Evolutionary conservation across 805 yeast species (phyloP).

Genomic region (Barnettozyma vustinii): DNA sequence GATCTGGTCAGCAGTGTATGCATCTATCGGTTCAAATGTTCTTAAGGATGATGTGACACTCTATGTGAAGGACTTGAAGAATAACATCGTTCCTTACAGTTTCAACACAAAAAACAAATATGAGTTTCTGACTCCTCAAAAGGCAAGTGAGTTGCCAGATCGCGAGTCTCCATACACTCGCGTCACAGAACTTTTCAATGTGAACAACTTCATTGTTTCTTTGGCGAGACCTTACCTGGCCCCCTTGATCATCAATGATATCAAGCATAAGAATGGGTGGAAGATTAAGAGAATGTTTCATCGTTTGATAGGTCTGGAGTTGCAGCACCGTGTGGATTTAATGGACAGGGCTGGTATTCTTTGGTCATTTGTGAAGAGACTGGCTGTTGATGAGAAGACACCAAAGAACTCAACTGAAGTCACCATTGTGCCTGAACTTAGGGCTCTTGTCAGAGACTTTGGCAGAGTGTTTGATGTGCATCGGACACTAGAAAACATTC

Average conservation of each 20-base stretch:
- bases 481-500: conserved; percentile 76
- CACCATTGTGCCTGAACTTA: conserved; percentile 83
- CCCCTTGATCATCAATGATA: conserved; percentile 78
- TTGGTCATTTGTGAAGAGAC: conserved; percentile 61
- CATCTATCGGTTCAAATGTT: conserved; percentile 74
- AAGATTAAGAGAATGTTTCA: conserved; percentile 32
- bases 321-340: conserved; percentile 78
- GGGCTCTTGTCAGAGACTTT: conserved; percentile 41
- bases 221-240: conserved; percentile 92
- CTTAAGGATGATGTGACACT: conserved; percentile 48
- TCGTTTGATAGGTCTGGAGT: conserved; percentile 52
- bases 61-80: conserved; percentile 57
- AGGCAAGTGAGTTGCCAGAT: conserved; percentile 37
- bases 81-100: conserved; percentile 49
- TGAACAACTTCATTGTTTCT: conserved; percentile 87
- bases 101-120: conserved; percentile 30
- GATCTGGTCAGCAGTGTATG: conserved; percentile 84
- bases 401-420: conserved; percentile 78
- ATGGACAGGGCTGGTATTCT: conserved; percentile 74
- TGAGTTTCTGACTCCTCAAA: conserved; percentile 39
- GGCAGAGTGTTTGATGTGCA: conserved; percentile 46
- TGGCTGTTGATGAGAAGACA: conserved; percentile 83
- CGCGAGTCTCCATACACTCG: conserved; percentile 75
- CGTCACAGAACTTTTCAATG: conserved; percentile 88
- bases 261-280: conserved; percentile 57